These are phyloP conservation scores for Clitopilus hobsonii DNA, from an alignment of 768 basidiomycete genomes.

Conservation along the genomic window DNA sequence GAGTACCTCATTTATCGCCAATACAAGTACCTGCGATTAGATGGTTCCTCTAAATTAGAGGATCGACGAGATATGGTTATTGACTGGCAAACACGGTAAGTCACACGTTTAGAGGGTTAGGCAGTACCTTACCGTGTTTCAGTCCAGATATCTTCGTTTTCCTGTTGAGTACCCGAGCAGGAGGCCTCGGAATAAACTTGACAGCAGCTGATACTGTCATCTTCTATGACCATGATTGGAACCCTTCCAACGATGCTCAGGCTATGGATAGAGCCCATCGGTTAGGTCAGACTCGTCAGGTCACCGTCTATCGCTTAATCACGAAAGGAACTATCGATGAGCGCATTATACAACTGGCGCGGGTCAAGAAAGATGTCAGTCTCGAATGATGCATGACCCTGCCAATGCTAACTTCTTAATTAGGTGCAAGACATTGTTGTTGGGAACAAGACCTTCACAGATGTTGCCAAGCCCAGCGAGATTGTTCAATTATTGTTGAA, in stretches of 20 bases:
- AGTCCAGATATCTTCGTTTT: slow-evolving; percentile 90
- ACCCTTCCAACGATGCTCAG: slow-evolving; percentile 96
- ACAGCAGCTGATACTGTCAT: slow-evolving; percentile 95
- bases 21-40: slow-evolving; percentile 89
- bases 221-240: slow-evolving; percentile 96
- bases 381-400: neutral
- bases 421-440: slow-evolving; percentile 99
- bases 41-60: slow-evolving; percentile 91
- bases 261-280: slow-evolving; percentile 99
- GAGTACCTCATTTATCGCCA: slow-evolving; percentile 97
- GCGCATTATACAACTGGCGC: slow-evolving; percentile 92
- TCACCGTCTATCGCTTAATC: slow-evolving; percentile 93
- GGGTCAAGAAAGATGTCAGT: slow-evolving; percentile 93
- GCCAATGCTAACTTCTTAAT: slow-evolving; percentile 4
- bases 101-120: slow-evolving; percentile 4
- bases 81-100: slow-evolving; percentile 95
- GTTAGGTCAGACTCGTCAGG: slow-evolving; percentile 93
- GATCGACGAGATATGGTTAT: slow-evolving; percentile 99
- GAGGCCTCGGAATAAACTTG: slow-evolving; percentile 94
- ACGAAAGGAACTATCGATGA: slow-evolving; percentile 95
- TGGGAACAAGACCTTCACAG: slow-evolving; percentile 92
- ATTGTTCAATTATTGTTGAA: slow-evolving; percentile 93
- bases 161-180: slow-evolving; percentile 89
- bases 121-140: too few species aligned
- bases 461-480: slow-evolving; percentile 92